Base-by-base conservation (phyloP, 768 basidiomycete species). In the Russula foetens region DNA sequence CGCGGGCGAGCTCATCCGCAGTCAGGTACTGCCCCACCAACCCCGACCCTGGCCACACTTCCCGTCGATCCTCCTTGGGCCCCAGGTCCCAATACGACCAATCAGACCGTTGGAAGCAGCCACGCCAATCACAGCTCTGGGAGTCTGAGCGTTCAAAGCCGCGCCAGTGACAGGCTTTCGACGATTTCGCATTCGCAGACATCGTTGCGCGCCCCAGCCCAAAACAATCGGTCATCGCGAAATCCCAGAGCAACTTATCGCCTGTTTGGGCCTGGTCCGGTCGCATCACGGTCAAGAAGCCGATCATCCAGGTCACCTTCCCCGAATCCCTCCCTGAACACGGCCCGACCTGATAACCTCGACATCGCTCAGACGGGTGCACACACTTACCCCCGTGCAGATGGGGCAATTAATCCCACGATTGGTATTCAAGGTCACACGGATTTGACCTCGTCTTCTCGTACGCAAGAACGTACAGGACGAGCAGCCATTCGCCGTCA, bases 261-360 rank as follows among this genome's bases (percentile, higher is more conserved):
- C 6, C 53, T 41, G 33, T 60, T 60, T 23, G 59, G 53, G n/a
- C 53, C 46, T 53, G 53, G 59, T 11, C 59, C 58, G 2, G 33
- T 33, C 15, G 7, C 21, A n/a, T 48, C 46, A 5, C 53, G 35
- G 3, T 41, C 53, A 35, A 47, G 21, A 26, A 52, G 23, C 21
- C 58, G 33, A 28, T 12, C 14, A 35, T 35, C 35, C 9, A 35
- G 35, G 35, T 11, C 35, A 35, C 35, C 4, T 35, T 35, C 35
- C 11, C 35, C 35, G 35, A 35, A 7, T 5, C 35, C 35, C 9
- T 12, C 4, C 4, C 14, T 12, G 35, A 5, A 35, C 14, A 35
- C 35, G 14, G 14, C 35, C 9, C 31, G 14, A 35, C 35, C 35
- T 12, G 2, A 35, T 11, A 7, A 35, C 35, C 35, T 11, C 11